These are phyloP conservation scores for Erodium moschatum DNA, from an alignment of 441 rosid genomes.

Conservation along the genomic window DNA sequence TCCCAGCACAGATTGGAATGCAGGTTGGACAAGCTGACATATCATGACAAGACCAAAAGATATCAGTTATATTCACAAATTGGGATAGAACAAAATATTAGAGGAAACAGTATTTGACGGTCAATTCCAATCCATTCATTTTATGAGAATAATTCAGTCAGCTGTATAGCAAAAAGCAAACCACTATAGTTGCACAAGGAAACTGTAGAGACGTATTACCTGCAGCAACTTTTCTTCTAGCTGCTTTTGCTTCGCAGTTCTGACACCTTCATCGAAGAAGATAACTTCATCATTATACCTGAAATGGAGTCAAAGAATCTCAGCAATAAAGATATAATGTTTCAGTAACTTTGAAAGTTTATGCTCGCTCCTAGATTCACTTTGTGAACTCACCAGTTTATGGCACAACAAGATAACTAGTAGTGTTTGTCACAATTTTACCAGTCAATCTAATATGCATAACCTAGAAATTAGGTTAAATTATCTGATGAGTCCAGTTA, in stretches of 20 bases:
- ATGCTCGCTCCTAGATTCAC: neutral
- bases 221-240: slow-evolving; percentile 85
- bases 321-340: neutral
- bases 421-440: neutral
- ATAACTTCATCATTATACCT: slow-evolving; percentile 80
- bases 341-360: neutral
- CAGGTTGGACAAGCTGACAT: slow-evolving; percentile 24
- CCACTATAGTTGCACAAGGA: neutral
- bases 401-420: no score
- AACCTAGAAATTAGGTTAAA: neutral
- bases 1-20: slow-evolving; percentile 18
- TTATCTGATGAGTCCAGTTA: neutral
- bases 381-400: neutral
- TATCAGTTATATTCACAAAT: neutral
- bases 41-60: neutral
- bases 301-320: slow-evolving; percentile 16
- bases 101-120: neutral
- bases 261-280: slow-evolving; percentile 90
- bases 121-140: no score
- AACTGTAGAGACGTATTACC: slow-evolving; percentile 37
- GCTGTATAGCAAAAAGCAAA: neutral
- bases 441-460: neutral
- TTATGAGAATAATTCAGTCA: neutral
- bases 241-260: slow-evolving; percentile 71
- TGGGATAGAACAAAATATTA: neutral